phyloP scores from a whole-genome alignment of 2,329 filamentous ascomycete species.

The Pseudocercospora musae region DNA sequence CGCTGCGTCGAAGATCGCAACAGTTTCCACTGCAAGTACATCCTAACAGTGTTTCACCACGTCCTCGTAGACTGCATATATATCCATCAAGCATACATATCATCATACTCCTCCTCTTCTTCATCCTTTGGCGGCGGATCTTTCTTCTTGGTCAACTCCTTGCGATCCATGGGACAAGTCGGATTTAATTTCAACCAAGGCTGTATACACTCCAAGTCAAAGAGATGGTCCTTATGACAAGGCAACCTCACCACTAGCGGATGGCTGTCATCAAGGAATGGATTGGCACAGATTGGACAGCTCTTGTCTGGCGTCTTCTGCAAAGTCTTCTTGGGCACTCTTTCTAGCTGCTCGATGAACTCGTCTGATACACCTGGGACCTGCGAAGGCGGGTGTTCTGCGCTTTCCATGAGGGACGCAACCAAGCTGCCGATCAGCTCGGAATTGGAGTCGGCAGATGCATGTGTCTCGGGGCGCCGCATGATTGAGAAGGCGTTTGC shows the following conservation, averaged over 20 bases:
- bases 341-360: constrained; percentile 59
- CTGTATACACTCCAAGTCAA: constrained; percentile 63
- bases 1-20: too few species aligned
- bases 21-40: too few species aligned
- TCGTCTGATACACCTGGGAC: constrained; percentile 60
- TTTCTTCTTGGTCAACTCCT: constrained; percentile 56
- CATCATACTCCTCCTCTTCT: constrained; percentile 52
- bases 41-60: too few species aligned
- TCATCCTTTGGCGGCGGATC: constrained; percentile 38
- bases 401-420: constrained; percentile 51
- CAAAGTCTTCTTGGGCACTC: constrained; percentile 55
- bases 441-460: constrained; percentile 19
- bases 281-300: constrained; percentile 60
- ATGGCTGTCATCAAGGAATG: constrained; percentile 60
- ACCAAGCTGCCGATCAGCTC: constrained; percentile 56
- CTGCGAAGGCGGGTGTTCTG: constrained; percentile 58
- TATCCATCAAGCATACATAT: constrained; percentile 45
- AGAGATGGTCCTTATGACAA: constrained; percentile 60
- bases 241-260: constrained; percentile 62
- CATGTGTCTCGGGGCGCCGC: constrained; percentile 36
- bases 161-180: constrained; percentile 61
- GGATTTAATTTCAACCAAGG: constrained; percentile 63
- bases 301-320: constrained; percentile 46
- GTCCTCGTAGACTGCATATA: too few species aligned
- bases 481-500: constrained; percentile 61